phyloP scores from a whole-genome alignment of 495 filamentous ascomycete species.

The Rostrohypoxylon terebratum region DNA sequence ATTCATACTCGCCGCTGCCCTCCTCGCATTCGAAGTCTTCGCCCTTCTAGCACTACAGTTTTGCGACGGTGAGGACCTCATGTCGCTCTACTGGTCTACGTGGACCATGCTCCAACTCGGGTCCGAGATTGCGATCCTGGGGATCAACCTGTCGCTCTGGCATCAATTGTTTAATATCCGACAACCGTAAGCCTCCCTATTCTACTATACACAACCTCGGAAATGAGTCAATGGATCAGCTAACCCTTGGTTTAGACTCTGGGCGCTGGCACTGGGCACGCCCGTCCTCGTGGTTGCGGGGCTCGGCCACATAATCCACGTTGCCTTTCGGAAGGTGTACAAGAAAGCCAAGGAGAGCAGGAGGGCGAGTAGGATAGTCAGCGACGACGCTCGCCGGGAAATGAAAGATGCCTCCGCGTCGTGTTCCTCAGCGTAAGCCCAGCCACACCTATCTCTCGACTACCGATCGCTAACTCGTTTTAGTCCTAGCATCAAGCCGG shows the following conservation, averaged over 20 bases:
- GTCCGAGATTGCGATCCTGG: conserved; percentile 61
- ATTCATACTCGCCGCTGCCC: conserved; percentile 49
- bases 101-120: conserved; percentile 63
- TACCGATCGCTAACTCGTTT: neutral
- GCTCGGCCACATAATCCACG: conserved; percentile 55
- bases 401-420: neutral
- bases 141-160: conserved; percentile 56
- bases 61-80: conserved; percentile 63
- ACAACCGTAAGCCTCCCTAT: conserved; percentile 51
- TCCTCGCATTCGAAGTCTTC: conserved; percentile 58
- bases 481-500: conserved; percentile 23
- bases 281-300: conserved; percentile 62
- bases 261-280: conserved; percentile 62
- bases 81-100: conserved; percentile 61
- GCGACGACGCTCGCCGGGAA: neutral
- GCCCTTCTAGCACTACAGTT: conserved; percentile 58
- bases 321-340: conserved; percentile 36
- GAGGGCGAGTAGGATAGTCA: neutral
- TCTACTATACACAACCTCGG: neutral
- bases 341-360: conserved; percentile 13
- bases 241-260: conserved; percentile 47
- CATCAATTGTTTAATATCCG: conserved; percentile 54
- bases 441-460: neutral
- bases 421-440: conserved; percentile 13
- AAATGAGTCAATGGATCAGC: neutral